Evolutionary conservation across 495 filamentous ascomycete genomes (phyloP), one percentile per base, ranked within the genome.

Genomic region (Talaromyces nanjingensis): DNA sequence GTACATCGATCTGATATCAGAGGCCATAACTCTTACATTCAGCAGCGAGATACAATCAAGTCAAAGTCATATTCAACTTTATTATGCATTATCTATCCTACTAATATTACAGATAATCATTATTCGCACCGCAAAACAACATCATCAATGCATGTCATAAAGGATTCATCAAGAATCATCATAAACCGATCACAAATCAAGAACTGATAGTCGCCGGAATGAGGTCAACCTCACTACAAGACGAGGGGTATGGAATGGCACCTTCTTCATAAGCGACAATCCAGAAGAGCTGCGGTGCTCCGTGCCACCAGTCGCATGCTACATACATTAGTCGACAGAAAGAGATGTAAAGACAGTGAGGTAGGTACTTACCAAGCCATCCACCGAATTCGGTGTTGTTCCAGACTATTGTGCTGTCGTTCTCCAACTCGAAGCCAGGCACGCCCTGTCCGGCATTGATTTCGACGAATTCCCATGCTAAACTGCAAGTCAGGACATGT

Each of bases 231-330:
- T 71, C 67, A 58, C 74, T 77, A 68, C 82, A 84, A 67, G 74
- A 78, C 34, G 68, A 71, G 22, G 81, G 80, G 29, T 11, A 20
- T 18, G 14, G 12, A 16, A 80, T 68, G 0, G 64, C 49, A 18
- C 71, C 22, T 12, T 70, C 18, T 39, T 71, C 73, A 63, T 67
- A 72, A 12, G 58, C 56, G 60, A 77, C 64, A 22, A 77, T 66
- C 68, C 74, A 83, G 73, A 85, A 85, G 6, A 84, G 73, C 68
- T 86, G 83, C 11, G 83, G 82, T 24, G 69, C 74, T 55, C 78
- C 81, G 68, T 84, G 82, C 66, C 69, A 80, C 81, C 83, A 85
- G 61, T 84, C 77, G 59, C 83, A 85, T 6, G 79, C 82, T 85
- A 42, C 14, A 42, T 16, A 42, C 37, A 12, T 37, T 37, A 37